Evolutionary conservation across 208 protist genomes (phyloP).

Genomic region (Crithidia expoeki): DNA sequence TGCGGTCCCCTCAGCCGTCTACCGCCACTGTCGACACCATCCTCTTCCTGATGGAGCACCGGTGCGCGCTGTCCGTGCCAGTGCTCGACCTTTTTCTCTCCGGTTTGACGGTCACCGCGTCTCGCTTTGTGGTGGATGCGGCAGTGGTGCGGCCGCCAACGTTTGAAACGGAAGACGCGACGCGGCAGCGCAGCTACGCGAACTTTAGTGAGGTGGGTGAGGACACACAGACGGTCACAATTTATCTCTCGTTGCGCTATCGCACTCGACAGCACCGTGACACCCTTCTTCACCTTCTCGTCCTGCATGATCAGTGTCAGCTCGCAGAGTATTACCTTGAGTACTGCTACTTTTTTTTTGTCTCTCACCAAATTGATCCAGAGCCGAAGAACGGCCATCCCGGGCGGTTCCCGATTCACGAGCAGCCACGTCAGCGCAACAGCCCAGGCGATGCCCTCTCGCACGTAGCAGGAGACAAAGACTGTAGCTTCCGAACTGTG

Average conservation of each 20-base stretch:
- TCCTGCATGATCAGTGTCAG: conserved; percentile 79
- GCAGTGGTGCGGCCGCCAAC: not conserved
- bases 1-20: conserved; percentile 73
- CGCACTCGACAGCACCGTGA: conserved; percentile 55
- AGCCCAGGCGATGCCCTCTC: not conserved
- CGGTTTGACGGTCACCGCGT: conserved; percentile 34
- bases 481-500: not conserved
- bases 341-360: conserved; percentile 60
- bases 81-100: conserved; percentile 75
- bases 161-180: not conserved
- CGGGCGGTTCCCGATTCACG: conserved; percentile 32
- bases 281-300: conserved; percentile 76
- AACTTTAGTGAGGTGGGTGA: conserved; percentile 21
- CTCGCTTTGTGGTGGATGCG: conserved; percentile 10
- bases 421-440: not conserved
- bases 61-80: conserved; percentile 63
- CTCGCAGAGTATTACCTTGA: conserved; percentile 81
- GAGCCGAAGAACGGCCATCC: conserved; percentile 32
- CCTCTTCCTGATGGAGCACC: conserved; percentile 65
- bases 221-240: not conserved
- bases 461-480: not conserved
- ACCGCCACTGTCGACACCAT: conserved; percentile 63
- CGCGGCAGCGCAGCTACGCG: conserved; percentile 19
- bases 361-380: conserved; percentile 39
- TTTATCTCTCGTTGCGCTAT: conserved; percentile 39